Evolutionary conservation across 148 eudicot species (phyloP).

Genomic region (Dysphania ambrosioides): DNA sequence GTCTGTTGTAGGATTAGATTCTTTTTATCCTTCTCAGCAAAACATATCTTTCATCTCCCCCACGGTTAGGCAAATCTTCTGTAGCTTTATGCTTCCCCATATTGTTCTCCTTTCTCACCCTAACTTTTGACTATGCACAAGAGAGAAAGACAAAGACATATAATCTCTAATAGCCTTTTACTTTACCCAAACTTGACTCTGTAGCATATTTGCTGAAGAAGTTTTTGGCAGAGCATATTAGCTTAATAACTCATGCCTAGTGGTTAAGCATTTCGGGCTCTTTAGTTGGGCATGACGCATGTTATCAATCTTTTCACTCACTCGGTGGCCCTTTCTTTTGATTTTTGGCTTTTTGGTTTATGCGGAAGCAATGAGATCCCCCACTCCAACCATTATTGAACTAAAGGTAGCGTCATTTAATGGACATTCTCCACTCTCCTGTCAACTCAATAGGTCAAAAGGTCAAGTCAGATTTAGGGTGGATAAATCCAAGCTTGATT

Average conservation of each 20-base stretch:
- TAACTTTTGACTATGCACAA: slow-evolving; percentile 21
- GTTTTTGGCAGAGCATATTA: neutral
- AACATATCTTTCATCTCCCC: slow-evolving; percentile 1
- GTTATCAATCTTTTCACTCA: neutral
- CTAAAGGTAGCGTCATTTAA: neutral
- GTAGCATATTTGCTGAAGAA: neutral
- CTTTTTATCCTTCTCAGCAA: neutral
- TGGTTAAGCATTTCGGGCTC: neutral
- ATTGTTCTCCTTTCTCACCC: slow-evolving; percentile 12
- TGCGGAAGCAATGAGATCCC: neutral
- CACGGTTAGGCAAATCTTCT: slow-evolving; percentile 16
- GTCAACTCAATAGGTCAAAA: neutral
- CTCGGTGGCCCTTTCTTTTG: neutral
- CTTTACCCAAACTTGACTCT: slow-evolving; percentile 5
- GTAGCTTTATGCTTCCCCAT: slow-evolving; percentile 27
- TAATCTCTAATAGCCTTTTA: neutral
- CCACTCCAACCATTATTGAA: neutral
- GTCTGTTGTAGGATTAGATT: slow-evolving; percentile 7
- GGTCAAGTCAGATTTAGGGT: neutral
- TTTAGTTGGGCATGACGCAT: slow-evolving; percentile 1
- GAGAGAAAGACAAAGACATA: slow-evolving; percentile 1
- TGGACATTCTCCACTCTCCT: neutral
- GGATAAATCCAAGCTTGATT: too few relatives aligned
- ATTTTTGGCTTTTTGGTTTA: neutral
- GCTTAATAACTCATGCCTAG: neutral